Evolutionary conservation across 257 asterid genomes (phyloP).

Genomic region (Scutellaria barbata): DNA sequence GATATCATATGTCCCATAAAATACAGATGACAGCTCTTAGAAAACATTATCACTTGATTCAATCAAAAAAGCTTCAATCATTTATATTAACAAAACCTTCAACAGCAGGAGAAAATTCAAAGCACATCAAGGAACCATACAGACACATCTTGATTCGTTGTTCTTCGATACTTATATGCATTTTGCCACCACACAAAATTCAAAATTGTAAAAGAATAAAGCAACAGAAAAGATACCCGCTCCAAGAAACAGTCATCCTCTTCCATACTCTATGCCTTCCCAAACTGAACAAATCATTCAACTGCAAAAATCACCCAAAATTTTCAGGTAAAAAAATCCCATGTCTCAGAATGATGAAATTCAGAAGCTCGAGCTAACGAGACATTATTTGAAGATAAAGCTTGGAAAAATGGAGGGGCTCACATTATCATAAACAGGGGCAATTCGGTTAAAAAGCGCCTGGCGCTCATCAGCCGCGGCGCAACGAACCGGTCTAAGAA

Average conservation of each 20-base stretch:
- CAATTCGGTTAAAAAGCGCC: constrained; percentile 76
- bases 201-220: background rate
- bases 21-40: background rate
- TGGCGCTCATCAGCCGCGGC: constrained; percentile 57
- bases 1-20: constrained; percentile 1
- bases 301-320: constrained; percentile 42
- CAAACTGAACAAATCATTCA: constrained; percentile 76
- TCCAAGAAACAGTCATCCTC: constrained; percentile 91
- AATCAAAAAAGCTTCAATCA: constrained; percentile 30
- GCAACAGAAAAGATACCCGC: constrained; percentile 53
- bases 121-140: background rate
- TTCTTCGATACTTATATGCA: background rate
- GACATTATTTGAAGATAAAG: constrained; percentile 14
- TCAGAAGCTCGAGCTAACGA: constrained; percentile 28
- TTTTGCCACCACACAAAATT: background rate
- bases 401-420: constrained; percentile 26
- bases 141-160: background rate
- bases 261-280: constrained; percentile 88
- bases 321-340: constrained; percentile 4
- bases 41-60: background rate
- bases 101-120: background rate
- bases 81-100: background rate
- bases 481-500: constrained; percentile 48
- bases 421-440: constrained; percentile 88
- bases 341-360: background rate